Evolutionary conservation across 2,329 filamentous ascomycete genomes (phyloP).

Genomic region (Cryphonectria parasitica): DNA sequence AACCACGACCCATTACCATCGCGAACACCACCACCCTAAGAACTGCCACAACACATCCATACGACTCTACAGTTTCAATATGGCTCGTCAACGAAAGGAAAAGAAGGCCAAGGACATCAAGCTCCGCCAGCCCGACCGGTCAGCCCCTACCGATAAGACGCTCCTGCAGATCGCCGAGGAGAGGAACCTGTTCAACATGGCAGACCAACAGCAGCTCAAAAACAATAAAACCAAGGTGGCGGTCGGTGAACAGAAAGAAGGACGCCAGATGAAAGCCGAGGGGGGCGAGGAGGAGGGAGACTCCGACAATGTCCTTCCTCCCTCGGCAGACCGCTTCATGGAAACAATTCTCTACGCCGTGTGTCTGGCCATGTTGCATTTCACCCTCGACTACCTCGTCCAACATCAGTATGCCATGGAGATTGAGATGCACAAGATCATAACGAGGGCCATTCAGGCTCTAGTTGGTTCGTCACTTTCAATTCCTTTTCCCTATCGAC

Average conservation of each 20-base stretch:
- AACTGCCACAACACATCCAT: neutral
- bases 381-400: slow-evolving; percentile 78
- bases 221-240: slow-evolving; percentile 38
- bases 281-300: slow-evolving; percentile 37
- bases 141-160: slow-evolving; percentile 64
- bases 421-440: slow-evolving; percentile 62
- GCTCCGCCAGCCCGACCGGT: slow-evolving; percentile 71
- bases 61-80: slow-evolving; percentile 32
- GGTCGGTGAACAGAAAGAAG: slow-evolving; percentile 33
- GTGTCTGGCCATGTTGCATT: slow-evolving; percentile 72
- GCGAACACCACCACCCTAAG: neutral
- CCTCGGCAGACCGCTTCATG: slow-evolving; percentile 54
- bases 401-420: slow-evolving; percentile 77
- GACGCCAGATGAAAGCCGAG: slow-evolving; percentile 33
- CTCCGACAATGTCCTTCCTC: slow-evolving; percentile 42
- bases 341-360: slow-evolving; percentile 63
- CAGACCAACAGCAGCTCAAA: slow-evolving; percentile 46
- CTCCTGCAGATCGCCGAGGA: slow-evolving; percentile 75
- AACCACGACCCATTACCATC: neutral
- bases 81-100: slow-evolving; percentile 57
- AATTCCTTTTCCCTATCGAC: neutral
- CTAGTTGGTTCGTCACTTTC: slow-evolving; percentile 51
- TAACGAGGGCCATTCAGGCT: slow-evolving; percentile 55
- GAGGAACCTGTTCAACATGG: slow-evolving; percentile 58
- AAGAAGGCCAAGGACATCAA: slow-evolving; percentile 57